Evolutionary conservation across 2,329 filamentous ascomycete species (phyloP), one percentile per base, ranked within the genome.

Genomic region (Drechmeria coniospora): DNA sequence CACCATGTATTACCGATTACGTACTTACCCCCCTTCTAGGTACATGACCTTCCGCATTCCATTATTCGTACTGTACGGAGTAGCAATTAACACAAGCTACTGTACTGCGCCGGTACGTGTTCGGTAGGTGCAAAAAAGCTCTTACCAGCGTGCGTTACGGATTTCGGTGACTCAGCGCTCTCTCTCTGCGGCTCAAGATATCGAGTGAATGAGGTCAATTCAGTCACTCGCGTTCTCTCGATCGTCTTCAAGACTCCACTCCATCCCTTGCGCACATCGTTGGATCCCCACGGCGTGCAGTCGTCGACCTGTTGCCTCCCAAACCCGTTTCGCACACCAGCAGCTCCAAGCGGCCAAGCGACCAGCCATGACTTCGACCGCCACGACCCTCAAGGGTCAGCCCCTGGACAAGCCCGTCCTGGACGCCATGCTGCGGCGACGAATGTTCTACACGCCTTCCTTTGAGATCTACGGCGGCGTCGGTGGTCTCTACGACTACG

Each of bases 401-500:
- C 74, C 81, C 57, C 77, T 98, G 44, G 84, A 95, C 57, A 75
- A 83, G 47, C 61, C 67, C 33, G 63, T 71, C 32, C 72, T 95
- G 47, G 90, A 95, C 50, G 79, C 75, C 35, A 71, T 95, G 47
- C 74, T 95, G 44, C 75, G 79, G 41, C 79, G 86, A 40, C 79
- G 84, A 54, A 65, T 87, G 59, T 95, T 95, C 65, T 92, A 90
- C 59, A 93, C 86, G 37, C 86, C 86, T 29, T 77, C 84, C 30
- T 95, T 94, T 56, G 90, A 95, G 57, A 87, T 92, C 46, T 95
- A 95, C 51, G 80, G 80, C 41, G 83, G 83, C 47, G 78, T 90
- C 32, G 77, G 74, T 40, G 84, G 84, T 46, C 76, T 93, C 32
- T 94, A 83, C 61, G 86, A 94, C 57, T 93, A 92, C 58, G 86